Conservation (phyloP, 2,329 filamentous ascomycete genomes). For the Metarhizium anisopliae region DNA sequence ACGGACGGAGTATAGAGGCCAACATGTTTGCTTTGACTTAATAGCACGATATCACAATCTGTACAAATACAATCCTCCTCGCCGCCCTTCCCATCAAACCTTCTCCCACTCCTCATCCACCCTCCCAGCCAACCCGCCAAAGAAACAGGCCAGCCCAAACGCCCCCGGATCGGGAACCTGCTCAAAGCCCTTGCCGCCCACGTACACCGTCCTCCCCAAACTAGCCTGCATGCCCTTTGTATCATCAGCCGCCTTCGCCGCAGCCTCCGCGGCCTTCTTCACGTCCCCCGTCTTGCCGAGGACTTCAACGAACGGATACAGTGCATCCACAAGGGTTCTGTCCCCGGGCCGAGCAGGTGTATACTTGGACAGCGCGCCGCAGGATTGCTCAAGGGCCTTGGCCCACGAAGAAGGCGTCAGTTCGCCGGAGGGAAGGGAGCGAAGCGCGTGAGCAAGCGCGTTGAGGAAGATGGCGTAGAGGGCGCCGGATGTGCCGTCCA, state of each 20-base stretch:
- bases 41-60: neutral
- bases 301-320: conserved; percentile 76
- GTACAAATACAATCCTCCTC: neutral
- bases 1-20: too few relatives aligned
- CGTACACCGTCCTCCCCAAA: conserved; percentile 50
- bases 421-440: conserved; percentile 29
- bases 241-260: conserved; percentile 64
- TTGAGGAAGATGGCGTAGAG: conserved; percentile 81
- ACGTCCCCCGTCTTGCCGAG: conserved; percentile 58
- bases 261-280: conserved; percentile 64
- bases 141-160: conserved; percentile 67
- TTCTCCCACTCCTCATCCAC: neutral
- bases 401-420: conserved; percentile 40
- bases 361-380: conserved; percentile 66
- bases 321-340: conserved; percentile 80
- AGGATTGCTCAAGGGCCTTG: conserved; percentile 61
- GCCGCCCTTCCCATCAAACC: neutral
- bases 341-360: conserved; percentile 87
- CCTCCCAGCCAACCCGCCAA: conserved; percentile 59
- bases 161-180: conserved; percentile 58
- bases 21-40: too few relatives aligned
- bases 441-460: conserved; percentile 60
- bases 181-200: conserved; percentile 35
- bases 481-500: conserved; percentile 55
- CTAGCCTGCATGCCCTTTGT: conserved; percentile 92